Evolutionary conservation across 495 filamentous ascomycete species (phyloP), one percentile per base, ranked within the genome.

Genomic region (Aspergillus avenaceus): DNA sequence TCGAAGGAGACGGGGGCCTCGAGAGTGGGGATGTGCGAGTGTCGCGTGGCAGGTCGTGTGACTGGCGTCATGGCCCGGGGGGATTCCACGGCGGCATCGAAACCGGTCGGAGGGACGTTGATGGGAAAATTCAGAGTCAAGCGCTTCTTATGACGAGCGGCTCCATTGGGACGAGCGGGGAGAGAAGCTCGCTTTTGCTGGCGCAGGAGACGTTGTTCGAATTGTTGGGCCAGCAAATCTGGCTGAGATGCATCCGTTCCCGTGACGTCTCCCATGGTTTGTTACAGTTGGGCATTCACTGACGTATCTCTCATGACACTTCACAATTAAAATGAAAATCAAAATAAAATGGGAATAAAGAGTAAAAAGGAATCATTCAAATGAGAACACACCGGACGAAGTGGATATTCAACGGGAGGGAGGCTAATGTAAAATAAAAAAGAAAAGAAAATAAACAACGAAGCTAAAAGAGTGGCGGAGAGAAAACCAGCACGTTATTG

Each of bases 121-220:
- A 92, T 84, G 32, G 87, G 90, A 55, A 95, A 84, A 41, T 84
- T 90, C 47, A 91, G 69, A n/a, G 88, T 91, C 24, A 91, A 71
- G 45, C 89, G 82, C 64, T 92, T 89, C 41, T 81, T 72, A 64
- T 81, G 80, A 45, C 83, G 78, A 13, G 84, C 82, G 13, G 77
- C 71, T 16, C 75, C 69, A 24, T 67, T 53, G 23, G 70, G 80
- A 78, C 54, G 77, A 60, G 54, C 75, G 69, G 72, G 67, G 21
- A 84, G 74, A 44, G 77, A 69, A 14, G 79, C 77, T 28, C 73
- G 75, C 41, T 77, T 79, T 45, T 58, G 65, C 43, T 58, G 59
- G 8, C 41, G 36, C 19, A 55, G 55, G 46, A 25, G 42, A 38
- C n/a, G 58, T 29, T 36, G 47, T 32, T 28, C 29, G 27, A 36